These are phyloP conservation scores for Cudoniella acicularis DNA, from an alignment of 495 filamentous ascomycete species.

Conservation along the genomic window DNA sequence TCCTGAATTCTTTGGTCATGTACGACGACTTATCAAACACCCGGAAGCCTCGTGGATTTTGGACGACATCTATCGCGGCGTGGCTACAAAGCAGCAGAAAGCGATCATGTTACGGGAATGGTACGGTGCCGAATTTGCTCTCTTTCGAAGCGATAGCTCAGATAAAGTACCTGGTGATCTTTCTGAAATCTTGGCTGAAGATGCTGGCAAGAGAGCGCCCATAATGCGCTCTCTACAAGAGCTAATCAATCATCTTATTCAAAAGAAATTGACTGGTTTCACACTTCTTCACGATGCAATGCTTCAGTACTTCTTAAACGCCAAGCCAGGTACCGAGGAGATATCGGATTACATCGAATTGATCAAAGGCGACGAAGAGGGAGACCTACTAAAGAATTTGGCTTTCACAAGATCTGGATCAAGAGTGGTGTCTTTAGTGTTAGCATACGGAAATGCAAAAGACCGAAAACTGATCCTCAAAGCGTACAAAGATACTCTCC, in stretches of 20 bases:
- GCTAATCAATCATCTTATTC: slow-evolving; percentile 82
- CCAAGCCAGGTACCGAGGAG: slow-evolving; percentile 70
- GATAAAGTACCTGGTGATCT: slow-evolving; percentile 51
- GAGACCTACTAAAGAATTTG: slow-evolving; percentile 86
- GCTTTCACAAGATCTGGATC: slow-evolving; percentile 91
- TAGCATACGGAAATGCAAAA: slow-evolving; percentile 85
- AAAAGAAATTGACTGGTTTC: slow-evolving; percentile 94
- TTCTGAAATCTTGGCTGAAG: slow-evolving; percentile 62
- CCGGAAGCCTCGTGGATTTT: slow-evolving; percentile 95
- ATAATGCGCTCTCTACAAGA: slow-evolving; percentile 82
- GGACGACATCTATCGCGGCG: slow-evolving; percentile 88
- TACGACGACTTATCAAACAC: slow-evolving; percentile 90
- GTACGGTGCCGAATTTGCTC: slow-evolving; percentile 91
- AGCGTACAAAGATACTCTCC: slow-evolving; percentile 79
- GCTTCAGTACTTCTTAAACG: slow-evolving; percentile 90
- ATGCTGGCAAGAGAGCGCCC: slow-evolving; percentile 78
- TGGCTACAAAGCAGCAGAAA: slow-evolving; percentile 80
- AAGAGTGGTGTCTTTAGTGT: slow-evolving; percentile 69
- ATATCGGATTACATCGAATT: slow-evolving; percentile 84
- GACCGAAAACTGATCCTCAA: slow-evolving; percentile 86
- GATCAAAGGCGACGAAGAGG: slow-evolving; percentile 84
- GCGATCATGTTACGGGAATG: slow-evolving; percentile 84
- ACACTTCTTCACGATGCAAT: slow-evolving; percentile 96
- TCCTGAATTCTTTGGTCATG: slow-evolving; percentile 90
- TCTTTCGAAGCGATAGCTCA: slow-evolving; percentile 58